Percentiles rank a stretch among this genome's conserved stretches.
These are phyloP conservation scores for Beauveria sp. DNA, from an alignment of 2,329 filamentous ascomycete genomes.

Conservation along the genomic window DNA sequence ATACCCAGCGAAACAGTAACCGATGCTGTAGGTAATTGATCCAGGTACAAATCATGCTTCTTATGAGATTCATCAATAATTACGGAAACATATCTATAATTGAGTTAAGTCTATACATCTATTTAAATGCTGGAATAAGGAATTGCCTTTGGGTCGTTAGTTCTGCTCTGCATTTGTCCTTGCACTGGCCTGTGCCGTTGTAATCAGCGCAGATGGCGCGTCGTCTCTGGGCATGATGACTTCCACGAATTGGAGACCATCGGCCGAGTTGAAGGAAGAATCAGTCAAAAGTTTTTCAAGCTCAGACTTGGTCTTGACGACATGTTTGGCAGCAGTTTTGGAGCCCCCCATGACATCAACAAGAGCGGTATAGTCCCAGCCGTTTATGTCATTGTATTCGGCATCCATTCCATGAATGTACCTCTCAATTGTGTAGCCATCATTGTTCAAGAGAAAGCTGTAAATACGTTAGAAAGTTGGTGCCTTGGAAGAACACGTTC, in stretches of 20 bases:
- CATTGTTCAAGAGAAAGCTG: slow-evolving; percentile 72
- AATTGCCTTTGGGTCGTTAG: neutral
- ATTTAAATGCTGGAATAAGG: neutral
- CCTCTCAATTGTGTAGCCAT: slow-evolving; percentile 84
- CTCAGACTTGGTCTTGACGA: slow-evolving; percentile 62
- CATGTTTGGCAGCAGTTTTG: slow-evolving; percentile 53
- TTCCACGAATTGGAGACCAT: slow-evolving; percentile 65
- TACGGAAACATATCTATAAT: too few species aligned
- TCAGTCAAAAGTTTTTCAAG: slow-evolving; percentile 58
- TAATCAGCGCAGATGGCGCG: slow-evolving; percentile 61
- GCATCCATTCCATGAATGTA: slow-evolving; percentile 79
- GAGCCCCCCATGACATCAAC: slow-evolving; percentile 58
- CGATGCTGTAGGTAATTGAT: neutral
- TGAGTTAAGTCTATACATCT: neutral
- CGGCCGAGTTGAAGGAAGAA: slow-evolving; percentile 51
- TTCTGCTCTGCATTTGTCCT: slow-evolving; percentile 50
- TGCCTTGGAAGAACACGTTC: neutral
- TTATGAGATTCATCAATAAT: too few species aligned
- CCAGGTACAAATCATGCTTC: too few species aligned
- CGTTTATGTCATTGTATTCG: slow-evolving; percentile 70
- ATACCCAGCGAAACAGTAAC: neutral
- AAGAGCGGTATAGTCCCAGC: slow-evolving; percentile 66
- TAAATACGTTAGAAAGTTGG: neutral
- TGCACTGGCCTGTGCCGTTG: slow-evolving; percentile 64
- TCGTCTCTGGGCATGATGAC: slow-evolving; percentile 74